phyloP scores from a whole-genome alignment of 768 basidiomycete species.

The Trametes cinnabarina region DNA sequence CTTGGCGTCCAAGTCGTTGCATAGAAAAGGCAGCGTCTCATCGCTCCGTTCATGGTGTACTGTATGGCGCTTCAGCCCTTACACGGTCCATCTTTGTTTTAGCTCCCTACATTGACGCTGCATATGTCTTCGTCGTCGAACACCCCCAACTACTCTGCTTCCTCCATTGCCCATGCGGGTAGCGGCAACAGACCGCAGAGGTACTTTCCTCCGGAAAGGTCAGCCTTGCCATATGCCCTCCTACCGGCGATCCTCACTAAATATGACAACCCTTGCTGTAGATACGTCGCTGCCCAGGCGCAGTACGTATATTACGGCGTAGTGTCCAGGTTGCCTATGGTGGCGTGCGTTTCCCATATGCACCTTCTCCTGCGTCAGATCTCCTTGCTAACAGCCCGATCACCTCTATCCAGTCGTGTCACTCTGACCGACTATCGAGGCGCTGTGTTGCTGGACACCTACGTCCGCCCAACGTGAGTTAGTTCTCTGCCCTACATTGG shows the following conservation, averaged over 20 bases:
- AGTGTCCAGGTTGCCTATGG: slow-evolving; percentile 46
- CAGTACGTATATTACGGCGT: slow-evolving; percentile 44
- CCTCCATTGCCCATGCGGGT: neutral
- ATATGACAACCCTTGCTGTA: too few relatives aligned
- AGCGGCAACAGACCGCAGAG: neutral
- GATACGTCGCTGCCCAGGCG: slow-evolving; percentile 48
- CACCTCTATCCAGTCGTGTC: slow-evolving; percentile 40
- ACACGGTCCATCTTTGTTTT: slow-evolving; percentile 11
- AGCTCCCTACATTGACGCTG: slow-evolving; percentile 9
- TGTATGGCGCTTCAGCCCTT: slow-evolving; percentile 16
- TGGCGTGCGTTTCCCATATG: slow-evolving; percentile 42
- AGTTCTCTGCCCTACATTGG: too few relatives aligned
- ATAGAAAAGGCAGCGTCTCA: slow-evolving; percentile 15
- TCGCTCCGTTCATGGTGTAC: neutral
- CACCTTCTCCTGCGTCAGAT: slow-evolving; percentile 5
- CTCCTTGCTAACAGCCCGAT: slow-evolving; percentile 2
- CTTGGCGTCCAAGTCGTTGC: slow-evolving; percentile 3
- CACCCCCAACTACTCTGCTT: neutral
- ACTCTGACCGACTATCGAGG: slow-evolving; percentile 51
- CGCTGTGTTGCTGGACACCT: slow-evolving; percentile 44
- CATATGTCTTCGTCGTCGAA: slow-evolving; percentile 11
- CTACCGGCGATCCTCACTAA: slow-evolving; percentile 7
- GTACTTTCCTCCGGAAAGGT: slow-evolving; percentile 26
- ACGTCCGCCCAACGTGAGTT: slow-evolving; percentile 42
- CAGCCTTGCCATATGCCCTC: slow-evolving; percentile 24